Conservation (phyloP, 1,284 basidiomycete genomes). For the Naganishia sp. region DNA sequence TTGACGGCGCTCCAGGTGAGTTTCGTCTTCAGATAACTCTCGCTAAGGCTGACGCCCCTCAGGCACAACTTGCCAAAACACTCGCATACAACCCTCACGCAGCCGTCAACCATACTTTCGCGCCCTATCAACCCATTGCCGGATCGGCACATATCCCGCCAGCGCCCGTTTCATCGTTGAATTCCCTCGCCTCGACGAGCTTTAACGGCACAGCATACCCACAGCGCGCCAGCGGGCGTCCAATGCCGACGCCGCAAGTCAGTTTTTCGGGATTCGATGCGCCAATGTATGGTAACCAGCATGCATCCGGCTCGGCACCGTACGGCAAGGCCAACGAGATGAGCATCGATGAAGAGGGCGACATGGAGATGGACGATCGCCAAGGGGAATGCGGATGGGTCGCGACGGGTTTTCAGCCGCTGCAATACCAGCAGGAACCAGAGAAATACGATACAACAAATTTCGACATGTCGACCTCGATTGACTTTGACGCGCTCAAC, state of each 20-base stretch:
- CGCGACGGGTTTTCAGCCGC: conserved; percentile 6
- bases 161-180: conserved; percentile 30
- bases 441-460: conserved; percentile 3
- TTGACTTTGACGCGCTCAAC: neutral
- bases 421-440: conserved; percentile 8
- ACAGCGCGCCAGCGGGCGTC: conserved; percentile 2
- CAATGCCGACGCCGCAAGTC: conserved; percentile 21
- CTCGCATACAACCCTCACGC: conserved; percentile 19
- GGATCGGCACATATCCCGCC: conserved; percentile 26
- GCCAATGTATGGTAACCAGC: conserved; percentile 2
- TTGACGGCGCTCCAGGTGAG: conserved; percentile 48
- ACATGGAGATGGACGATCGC: conserved; percentile 28
- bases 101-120: conserved; percentile 15
- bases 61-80: conserved; percentile 33
- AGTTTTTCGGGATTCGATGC: conserved; percentile 30
- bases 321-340: neutral
- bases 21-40: conserved; percentile 11
- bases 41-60: neutral
- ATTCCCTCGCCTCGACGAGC: conserved; percentile 28
- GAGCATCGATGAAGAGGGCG: conserved; percentile 23
- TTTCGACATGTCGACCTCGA: conserved; percentile 20
- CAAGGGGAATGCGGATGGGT: conserved; percentile 13
- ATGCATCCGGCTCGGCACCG: neutral
- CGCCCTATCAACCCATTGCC: conserved; percentile 28
- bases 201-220: conserved; percentile 1